These are phyloP conservation scores for Cryptococcus depauperatus DNA, from an alignment of 1,284 basidiomycete species.

Conservation along the genomic window DNA sequence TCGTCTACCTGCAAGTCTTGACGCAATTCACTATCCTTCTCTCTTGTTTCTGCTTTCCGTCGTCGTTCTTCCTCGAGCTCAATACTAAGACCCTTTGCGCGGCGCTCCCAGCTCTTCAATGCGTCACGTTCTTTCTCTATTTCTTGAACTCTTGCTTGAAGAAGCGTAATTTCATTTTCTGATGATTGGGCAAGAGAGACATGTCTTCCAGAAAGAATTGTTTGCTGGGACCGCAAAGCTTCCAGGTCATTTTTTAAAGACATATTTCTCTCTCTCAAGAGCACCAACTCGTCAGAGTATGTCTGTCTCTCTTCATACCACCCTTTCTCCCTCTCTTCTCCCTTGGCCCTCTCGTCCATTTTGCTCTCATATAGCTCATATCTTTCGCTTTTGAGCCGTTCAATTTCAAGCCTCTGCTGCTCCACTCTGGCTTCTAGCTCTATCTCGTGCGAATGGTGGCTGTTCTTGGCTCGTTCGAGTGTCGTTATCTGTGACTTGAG, in stretches of 20 bases:
- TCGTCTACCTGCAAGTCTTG: neutral
- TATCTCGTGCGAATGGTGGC: conserved; percentile 15
- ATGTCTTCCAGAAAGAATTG: conserved; percentile 14
- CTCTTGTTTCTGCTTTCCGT: conserved; percentile 16
- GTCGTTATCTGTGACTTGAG: conserved; percentile 14
- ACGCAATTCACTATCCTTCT: too few relatives aligned
- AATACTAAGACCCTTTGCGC: conserved; percentile 32
- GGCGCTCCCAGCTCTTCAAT: conserved; percentile 27
- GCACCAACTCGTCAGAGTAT: conserved; percentile 8
- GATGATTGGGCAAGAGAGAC: conserved; percentile 10
- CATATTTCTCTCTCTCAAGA: conserved; percentile 4
- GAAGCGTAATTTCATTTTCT: conserved; percentile 19
- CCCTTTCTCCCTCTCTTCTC: conserved; percentile 20
- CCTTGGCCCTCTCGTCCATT: conserved; percentile 16
- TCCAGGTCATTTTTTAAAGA: conserved; percentile 9
- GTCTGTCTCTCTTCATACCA: conserved; percentile 31
- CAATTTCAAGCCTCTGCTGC: conserved; percentile 24
- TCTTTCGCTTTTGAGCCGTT: conserved; percentile 22
- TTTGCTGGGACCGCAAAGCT: conserved; percentile 15
- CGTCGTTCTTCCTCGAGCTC: conserved; percentile 35
- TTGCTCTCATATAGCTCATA: conserved; percentile 23
- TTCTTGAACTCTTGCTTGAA: conserved; percentile 22
- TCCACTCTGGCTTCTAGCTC: conserved; percentile 19
- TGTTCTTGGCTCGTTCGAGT: conserved; percentile 18
- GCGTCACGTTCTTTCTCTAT: conserved; percentile 26